Evolutionary conservation across 1,284 basidiomycete species (phyloP).

Genomic region (Ceratobasidium sp.): DNA sequence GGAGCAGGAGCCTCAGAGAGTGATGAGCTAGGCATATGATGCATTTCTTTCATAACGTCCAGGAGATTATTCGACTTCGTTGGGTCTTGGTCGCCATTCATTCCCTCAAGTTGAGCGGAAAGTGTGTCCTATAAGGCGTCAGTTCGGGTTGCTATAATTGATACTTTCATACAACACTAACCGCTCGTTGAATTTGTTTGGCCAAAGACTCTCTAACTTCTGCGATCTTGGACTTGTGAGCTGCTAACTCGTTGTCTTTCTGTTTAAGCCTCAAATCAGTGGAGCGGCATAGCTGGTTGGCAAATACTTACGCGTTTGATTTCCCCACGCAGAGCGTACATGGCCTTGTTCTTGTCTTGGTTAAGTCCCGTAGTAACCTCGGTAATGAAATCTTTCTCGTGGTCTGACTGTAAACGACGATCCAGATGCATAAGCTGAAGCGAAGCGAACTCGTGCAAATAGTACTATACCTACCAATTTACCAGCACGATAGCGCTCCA

Average conservation of each 20-base stretch:
- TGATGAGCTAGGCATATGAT: slow-evolving; percentile 16
- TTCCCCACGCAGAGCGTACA: slow-evolving; percentile 25
- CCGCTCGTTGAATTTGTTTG: slow-evolving; percentile 25
- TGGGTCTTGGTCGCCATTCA: not conserved
- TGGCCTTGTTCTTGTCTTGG: slow-evolving; percentile 29
- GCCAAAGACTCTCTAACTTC: slow-evolving; percentile 18
- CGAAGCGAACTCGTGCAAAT: too few species aligned
- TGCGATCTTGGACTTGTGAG: slow-evolving; percentile 9
- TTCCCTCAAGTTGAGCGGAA: not conserved
- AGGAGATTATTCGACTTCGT: not conserved
- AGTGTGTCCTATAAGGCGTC: not conserved
- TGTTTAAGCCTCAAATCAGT: not conserved
- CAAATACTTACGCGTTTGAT: slow-evolving; percentile 30
- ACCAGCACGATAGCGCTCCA: slow-evolving; percentile 13
- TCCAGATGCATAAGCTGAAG: not conserved
- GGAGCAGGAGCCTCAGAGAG: slow-evolving; percentile 33
- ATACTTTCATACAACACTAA: not conserved
- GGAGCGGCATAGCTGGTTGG: not conserved
- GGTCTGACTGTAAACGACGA: not conserved
- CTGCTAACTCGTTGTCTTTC: slow-evolving; percentile 39
- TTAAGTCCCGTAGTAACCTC: slow-evolving; percentile 11
- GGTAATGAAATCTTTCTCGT: slow-evolving; percentile 30
- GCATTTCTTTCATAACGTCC: not conserved
- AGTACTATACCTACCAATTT: slow-evolving; percentile 12
- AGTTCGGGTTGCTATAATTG: not conserved